Evolutionary conservation across 257 asterid species (phyloP), one percentile per base, ranked within the genome.

Genomic region (Buddleja alternifolia): DNA sequence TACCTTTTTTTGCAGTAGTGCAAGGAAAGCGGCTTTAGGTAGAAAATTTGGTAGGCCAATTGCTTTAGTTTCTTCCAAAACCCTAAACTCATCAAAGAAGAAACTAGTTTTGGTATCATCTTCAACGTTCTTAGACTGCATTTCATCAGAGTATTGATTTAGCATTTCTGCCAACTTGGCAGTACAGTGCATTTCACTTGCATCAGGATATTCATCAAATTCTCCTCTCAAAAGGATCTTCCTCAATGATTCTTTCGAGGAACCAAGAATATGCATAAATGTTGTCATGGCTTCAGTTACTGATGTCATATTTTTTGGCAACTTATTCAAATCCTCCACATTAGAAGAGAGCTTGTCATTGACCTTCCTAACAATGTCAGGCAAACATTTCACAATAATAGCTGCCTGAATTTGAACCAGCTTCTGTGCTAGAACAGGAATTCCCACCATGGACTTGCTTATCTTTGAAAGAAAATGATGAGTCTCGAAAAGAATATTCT

Each of bases 181-280:
- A 0, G 81, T 78, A 4, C 71, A 62, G 5, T 78, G 81, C 81
- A 78, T 78, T 17, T 68, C 74, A 0, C 3, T 21, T 0, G 16
- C 75, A 52, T 76, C 84, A 0, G 73, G 82, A 19, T 76, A 79
- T 24, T 82, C 84, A 12, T 82, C 84, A n/a, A 76, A 82, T 51
- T 82, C 87, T 0, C 84, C 84, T 23, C 69, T 57, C 59, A 82
- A 1, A 0, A 82, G 48, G 8, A 82, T 77, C 17, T 82, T 82
- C 63, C 79, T 70, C 57, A 76, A 21, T 0, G 84, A 76, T 8
- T 82, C 87, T 32, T 62, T 76, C 0, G 74, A 69, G 0, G 66
- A 57, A 1, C 80, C 74, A 4, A 73, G 67, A 51, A 76, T 29
- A 7, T 67, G 52, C 76, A 73, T 21, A 47, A 82, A 76, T 0